Evolutionary conservation across 2,329 filamentous ascomycete genomes (phyloP).

Genomic region (Fusarium metavorans): DNA sequence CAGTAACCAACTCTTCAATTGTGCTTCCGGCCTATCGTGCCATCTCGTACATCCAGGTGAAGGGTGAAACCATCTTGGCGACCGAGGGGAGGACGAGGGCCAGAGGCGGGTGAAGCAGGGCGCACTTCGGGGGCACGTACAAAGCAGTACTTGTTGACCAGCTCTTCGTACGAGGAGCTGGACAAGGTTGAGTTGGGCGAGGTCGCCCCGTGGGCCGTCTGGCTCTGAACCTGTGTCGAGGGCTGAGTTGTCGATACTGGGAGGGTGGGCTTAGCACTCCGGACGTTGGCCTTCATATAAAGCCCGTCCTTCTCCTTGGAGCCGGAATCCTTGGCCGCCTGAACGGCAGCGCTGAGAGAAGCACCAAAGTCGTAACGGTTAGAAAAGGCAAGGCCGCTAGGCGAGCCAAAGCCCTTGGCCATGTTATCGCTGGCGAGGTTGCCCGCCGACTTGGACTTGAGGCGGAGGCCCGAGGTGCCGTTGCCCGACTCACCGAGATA

Average conservation of each 20-base stretch:
- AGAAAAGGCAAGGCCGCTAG: slow-evolving; percentile 81
- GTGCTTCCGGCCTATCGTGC: slow-evolving; percentile 30
- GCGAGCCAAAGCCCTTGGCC: slow-evolving; percentile 62
- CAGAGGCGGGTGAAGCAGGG: slow-evolving; percentile 42
- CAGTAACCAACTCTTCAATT: slow-evolving; percentile 52
- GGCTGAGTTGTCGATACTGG: slow-evolving; percentile 40
- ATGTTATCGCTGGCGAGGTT: slow-evolving; percentile 74
- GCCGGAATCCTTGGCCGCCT: slow-evolving; percentile 74
- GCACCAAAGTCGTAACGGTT: slow-evolving; percentile 96
- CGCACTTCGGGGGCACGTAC: slow-evolving; percentile 77
- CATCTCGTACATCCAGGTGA: slow-evolving; percentile 32
- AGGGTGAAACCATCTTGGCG: slow-evolving; percentile 26
- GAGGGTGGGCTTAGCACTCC: slow-evolving; percentile 43
- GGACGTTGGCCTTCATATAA: slow-evolving; percentile 65
- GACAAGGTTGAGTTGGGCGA: slow-evolving; percentile 71
- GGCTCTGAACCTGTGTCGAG: slow-evolving; percentile 27
- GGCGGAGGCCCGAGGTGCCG: slow-evolving; percentile 68
- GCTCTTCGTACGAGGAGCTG: slow-evolving; percentile 92
- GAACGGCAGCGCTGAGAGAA: slow-evolving; percentile 87
- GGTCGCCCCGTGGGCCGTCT: slow-evolving; percentile 58
- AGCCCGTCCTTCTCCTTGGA: slow-evolving; percentile 70
- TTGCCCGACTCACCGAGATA: slow-evolving; percentile 73
- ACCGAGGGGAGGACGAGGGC: slow-evolving; percentile 35
- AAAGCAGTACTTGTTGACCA: slow-evolving; percentile 99
- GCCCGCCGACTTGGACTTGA: slow-evolving; percentile 76